A percentile compares a stretch with the other conserved stretches of the same genome.
These are phyloP conservation scores for Diaporthe sp. DNA, from an alignment of 2,329 filamentous ascomycete species.

Conservation along the genomic window DNA sequence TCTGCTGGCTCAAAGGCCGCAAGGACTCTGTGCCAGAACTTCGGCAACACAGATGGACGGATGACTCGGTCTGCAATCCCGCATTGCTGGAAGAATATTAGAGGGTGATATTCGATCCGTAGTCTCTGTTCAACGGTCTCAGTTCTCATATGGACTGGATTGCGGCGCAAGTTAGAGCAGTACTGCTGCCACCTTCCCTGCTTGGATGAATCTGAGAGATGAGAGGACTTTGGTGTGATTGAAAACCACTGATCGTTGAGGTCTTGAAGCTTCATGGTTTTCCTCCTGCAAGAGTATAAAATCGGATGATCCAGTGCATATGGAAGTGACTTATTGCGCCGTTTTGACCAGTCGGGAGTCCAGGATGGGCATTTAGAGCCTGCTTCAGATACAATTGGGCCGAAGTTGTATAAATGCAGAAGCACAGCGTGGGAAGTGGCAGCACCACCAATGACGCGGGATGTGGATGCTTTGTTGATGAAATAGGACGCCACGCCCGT, in stretches of 20 bases:
- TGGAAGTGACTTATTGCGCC: not conserved
- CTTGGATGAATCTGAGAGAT: not conserved
- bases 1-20: not conserved
- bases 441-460: not conserved
- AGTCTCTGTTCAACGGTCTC: not conserved
- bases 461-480: not conserved
- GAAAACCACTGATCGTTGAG: not conserved
- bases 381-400: not conserved
- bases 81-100: not conserved
- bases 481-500: not conserved
- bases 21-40: not conserved
- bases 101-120: not conserved
- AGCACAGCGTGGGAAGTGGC: not conserved
- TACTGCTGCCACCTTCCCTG: not conserved
- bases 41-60: not conserved
- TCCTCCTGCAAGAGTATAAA: not conserved
- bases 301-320: not conserved
- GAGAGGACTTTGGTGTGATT: not conserved
- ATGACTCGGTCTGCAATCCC: not conserved
- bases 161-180: not conserved
- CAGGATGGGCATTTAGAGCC: not conserved
- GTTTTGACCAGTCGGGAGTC: not conserved
- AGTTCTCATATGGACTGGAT: not conserved
- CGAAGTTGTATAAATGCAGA: not conserved
- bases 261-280: not conserved